These are phyloP conservation scores for Tetragonia tetragonoides DNA, from an alignment of 148 eudicot species.

Conservation along the genomic window DNA sequence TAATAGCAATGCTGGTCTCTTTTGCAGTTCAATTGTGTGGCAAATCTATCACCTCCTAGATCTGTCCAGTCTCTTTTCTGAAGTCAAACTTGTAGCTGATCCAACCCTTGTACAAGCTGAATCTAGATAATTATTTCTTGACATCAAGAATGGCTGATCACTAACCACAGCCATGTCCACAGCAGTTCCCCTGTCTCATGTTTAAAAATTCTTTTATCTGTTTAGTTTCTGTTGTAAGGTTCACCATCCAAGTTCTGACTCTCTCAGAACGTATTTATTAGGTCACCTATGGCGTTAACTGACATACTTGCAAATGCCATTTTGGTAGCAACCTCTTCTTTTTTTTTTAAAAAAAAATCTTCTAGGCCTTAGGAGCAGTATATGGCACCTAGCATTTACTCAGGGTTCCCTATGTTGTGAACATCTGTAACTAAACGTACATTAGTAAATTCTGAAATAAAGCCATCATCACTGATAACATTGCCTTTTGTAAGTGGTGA, in stretches of 20 bases:
- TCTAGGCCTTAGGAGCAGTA: conserved; percentile 30
- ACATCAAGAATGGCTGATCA: conserved; percentile 30
- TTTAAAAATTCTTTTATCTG: conserved; percentile 17
- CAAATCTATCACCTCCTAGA: conserved; percentile 44
- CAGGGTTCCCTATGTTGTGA: conserved; percentile 19
- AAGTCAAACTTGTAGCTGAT: conserved; percentile 27
- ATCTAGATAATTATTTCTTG: conserved; percentile 28
- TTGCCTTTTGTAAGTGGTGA: background rate
- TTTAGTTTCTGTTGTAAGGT: conserved; percentile 26
- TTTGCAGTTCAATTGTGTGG: conserved; percentile 78
- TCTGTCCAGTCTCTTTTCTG: conserved; percentile 61
- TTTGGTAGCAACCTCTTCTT: background rate
- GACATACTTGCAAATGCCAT: conserved; percentile 13
- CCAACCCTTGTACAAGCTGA: conserved; percentile 27
- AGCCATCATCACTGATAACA: background rate
- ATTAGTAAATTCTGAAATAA: conserved; percentile 25
- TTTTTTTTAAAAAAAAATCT: background rate
- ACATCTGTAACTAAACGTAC: conserved; percentile 36
- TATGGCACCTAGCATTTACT: conserved; percentile 15
- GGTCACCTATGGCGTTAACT: conserved; percentile 17
- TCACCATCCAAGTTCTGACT: conserved; percentile 27
- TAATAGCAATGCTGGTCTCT: background rate
- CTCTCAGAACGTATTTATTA: conserved; percentile 33
- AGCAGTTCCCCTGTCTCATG: conserved; percentile 13
- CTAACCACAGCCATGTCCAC: conserved; percentile 26